Evolutionary conservation across 208 protist species (phyloP).

Genomic region (Trypanosoma caninum): DNA sequence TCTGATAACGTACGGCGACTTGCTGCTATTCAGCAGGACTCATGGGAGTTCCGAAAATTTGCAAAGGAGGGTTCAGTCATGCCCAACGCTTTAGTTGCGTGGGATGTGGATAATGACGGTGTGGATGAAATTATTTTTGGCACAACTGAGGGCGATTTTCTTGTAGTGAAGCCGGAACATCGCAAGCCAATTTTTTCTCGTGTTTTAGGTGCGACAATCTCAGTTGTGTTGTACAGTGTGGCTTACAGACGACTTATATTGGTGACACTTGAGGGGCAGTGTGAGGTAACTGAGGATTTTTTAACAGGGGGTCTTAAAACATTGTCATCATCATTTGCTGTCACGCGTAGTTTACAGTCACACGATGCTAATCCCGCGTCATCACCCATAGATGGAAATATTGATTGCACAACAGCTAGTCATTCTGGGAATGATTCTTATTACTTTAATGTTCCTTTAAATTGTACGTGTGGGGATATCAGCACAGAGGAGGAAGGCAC

Average conservation of each 20-base stretch:
- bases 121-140: slow-evolving; percentile 82
- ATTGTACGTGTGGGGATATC: slow-evolving; percentile 76
- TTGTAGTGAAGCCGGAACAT: slow-evolving; percentile 71
- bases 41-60: slow-evolving; percentile 85
- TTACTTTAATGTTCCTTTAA: slow-evolving; percentile 75
- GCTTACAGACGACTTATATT: slow-evolving; percentile 49
- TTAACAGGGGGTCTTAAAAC: slow-evolving; percentile 6
- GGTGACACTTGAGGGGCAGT: slow-evolving; percentile 85
- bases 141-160: slow-evolving; percentile 77
- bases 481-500: slow-evolving; percentile 23
- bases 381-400: background rate
- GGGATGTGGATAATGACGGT: slow-evolving; percentile 78
- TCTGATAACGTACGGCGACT: slow-evolving; percentile 5
- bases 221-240: slow-evolving; percentile 72
- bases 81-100: slow-evolving; percentile 68
- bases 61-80: slow-evolving; percentile 75
- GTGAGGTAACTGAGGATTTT: slow-evolving; percentile 78
- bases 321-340: background rate
- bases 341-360: background rate
- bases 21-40: slow-evolving; percentile 71
- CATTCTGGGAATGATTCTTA: too few relatives aligned
- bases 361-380: background rate
- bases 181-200: slow-evolving; percentile 58
- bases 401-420: too few relatives aligned
- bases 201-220: slow-evolving; percentile 73